Evolutionary conservation across 78 protist species (phyloP).

Genomic region (Parvularia atlantis): DNA sequence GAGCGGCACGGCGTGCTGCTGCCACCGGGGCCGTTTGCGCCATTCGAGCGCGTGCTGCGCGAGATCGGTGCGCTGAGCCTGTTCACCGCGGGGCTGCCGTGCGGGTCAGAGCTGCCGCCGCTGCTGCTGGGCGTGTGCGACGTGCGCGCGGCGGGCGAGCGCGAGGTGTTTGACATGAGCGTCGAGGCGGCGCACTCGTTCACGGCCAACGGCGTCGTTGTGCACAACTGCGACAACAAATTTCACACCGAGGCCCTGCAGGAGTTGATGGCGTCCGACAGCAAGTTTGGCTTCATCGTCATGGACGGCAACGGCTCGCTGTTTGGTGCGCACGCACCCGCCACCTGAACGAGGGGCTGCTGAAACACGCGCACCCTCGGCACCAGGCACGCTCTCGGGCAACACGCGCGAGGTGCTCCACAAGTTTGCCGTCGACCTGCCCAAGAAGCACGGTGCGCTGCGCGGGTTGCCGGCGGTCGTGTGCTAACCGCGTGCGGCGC

Average conservation of each 20-base stretch:
- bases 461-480: not conserved
- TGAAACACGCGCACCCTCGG: no score
- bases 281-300: conserved; percentile 95
- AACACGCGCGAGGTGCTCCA: conserved; percentile 88
- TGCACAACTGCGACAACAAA: conserved; percentile 98
- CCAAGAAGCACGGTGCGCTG: conserved; percentile 96
- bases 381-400: conserved; percentile 79
- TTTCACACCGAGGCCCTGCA: conserved; percentile 94
- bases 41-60: no score
- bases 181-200: no score
- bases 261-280: conserved; percentile 86
- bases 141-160: no score
- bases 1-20: no score
- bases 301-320: conserved; percentile 96
- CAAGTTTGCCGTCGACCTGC: conserved; percentile 95
- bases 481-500: not conserved
- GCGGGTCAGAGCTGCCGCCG: no score
- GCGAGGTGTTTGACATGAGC: no score
- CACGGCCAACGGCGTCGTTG: no score
- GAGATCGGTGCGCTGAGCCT: no score
- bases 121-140: no score
- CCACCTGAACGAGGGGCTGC: conserved; percentile 19
- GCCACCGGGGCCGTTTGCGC: no score
- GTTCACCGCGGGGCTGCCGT: no score
- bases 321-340: conserved; percentile 92